A percentile compares a stretch with the other conserved stretches of the same genome.
These are phyloP conservation scores for Polygonum maritimum DNA, from an alignment of 148 eudicot species.

Conservation along the genomic window DNA sequence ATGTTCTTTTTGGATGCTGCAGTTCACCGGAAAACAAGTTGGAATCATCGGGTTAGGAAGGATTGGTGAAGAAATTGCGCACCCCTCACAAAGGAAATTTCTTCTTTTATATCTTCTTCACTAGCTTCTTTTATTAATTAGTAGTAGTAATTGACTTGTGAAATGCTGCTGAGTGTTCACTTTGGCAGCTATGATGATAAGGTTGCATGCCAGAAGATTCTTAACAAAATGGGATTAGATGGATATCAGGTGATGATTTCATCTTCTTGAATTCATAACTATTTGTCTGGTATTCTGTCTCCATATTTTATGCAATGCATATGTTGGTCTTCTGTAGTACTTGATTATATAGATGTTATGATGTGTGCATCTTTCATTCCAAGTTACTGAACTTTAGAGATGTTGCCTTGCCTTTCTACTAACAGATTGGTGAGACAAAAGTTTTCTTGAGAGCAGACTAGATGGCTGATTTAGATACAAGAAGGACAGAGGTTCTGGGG, in stretches of 20 bases:
- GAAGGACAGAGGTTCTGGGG: constrained; percentile 81
- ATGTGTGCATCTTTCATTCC: background rate
- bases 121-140: background rate
- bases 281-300: background rate
- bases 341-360: no score
- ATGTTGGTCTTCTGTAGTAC: background rate
- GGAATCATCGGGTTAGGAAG: no score
- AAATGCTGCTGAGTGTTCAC: constrained; percentile 9
- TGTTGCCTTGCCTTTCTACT: background rate
- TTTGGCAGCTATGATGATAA: constrained; percentile 78
- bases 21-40: no score
- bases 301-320: background rate
- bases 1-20: no score
- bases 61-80: no score
- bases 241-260: constrained; percentile 78
- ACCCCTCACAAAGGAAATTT: no score
- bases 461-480: constrained; percentile 97
- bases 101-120: no score
- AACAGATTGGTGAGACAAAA: constrained; percentile 84
- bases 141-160: background rate
- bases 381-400: background rate
- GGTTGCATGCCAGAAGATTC: constrained; percentile 82
- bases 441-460: constrained; percentile 96
- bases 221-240: constrained; percentile 82
- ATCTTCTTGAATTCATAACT: constrained; percentile 10